These are phyloP conservation scores for Periglandula ipomoeae DNA, from an alignment of 2,329 filamentous ascomycete species.

Conservation along the genomic window DNA sequence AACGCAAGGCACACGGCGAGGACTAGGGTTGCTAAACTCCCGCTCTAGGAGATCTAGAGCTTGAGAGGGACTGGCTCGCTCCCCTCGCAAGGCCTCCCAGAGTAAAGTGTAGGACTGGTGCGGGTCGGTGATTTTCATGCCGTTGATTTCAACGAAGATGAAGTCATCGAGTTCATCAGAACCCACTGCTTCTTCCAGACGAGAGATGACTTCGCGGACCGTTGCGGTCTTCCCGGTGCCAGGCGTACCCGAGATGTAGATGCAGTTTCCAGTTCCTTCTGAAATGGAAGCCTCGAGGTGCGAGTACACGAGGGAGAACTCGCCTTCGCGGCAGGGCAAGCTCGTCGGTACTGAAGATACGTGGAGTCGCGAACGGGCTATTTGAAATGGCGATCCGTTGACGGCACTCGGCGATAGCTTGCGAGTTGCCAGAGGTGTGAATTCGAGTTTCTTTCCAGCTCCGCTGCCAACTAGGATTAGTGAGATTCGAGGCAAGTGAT, in stretches of 20 bases:
- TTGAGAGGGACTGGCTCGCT: conserved; percentile 85
- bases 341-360: conserved; percentile 87
- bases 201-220: conserved; percentile 85
- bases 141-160: conserved; percentile 98
- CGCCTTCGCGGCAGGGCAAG: conserved; percentile 82
- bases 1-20: conserved; percentile 85
- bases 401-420: conserved; percentile 66
- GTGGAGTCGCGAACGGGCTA: conserved; percentile 80
- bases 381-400: conserved; percentile 79
- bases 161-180: conserved; percentile 95
- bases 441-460: conserved; percentile 67
- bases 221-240: conserved; percentile 97
- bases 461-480: conserved; percentile 41
- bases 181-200: conserved; percentile 77
- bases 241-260: conserved; percentile 98
- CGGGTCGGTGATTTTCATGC: conserved; percentile 98
- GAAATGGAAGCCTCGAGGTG: conserved; percentile 91
- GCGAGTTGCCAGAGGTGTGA: conserved; percentile 88
- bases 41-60: conserved; percentile 83
- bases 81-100: conserved; percentile 92
- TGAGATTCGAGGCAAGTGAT: conserved; percentile 10
- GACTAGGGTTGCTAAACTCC: conserved; percentile 87
- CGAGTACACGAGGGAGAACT: conserved; percentile 86
- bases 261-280: conserved; percentile 88
- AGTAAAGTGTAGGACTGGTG: conserved; percentile 92